phyloP scores from a whole-genome alignment of 768 basidiomycete species.

The Scleroderma bovista region DNA sequence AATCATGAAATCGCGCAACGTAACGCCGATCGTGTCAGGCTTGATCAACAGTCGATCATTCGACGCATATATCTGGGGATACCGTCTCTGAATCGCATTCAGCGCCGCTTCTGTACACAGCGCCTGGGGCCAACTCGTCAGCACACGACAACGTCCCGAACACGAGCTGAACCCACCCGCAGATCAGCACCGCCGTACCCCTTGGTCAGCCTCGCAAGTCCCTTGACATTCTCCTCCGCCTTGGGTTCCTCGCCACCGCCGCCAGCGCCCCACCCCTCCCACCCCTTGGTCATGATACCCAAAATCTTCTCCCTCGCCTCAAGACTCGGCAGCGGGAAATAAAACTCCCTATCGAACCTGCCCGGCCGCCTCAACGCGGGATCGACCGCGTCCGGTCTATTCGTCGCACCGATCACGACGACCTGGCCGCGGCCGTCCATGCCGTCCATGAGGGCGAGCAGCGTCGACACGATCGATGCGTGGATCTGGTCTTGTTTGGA shows the following conservation, averaged over 20 bases:
- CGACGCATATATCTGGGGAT: conserved; percentile 96
- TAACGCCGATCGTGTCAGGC: conserved; percentile 79
- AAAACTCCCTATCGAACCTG: conserved; percentile 96
- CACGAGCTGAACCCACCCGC: conserved; percentile 55
- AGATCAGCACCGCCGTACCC: conserved; percentile 98
- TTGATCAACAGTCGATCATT: conserved; percentile 78
- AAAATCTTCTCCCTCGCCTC: conserved; percentile 87
- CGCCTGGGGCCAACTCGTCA: conserved; percentile 44
- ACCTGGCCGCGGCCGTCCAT: conserved; percentile 99
- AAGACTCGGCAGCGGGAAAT: conserved; percentile 84
- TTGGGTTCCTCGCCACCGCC: conserved; percentile 14
- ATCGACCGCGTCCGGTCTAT: conserved; percentile 96
- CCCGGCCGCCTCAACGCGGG: conserved; percentile 92
- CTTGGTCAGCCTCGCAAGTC: conserved; percentile 85
- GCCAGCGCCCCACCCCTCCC: conserved; percentile 75
- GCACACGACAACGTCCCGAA: conserved; percentile 5
- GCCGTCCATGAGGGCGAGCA: conserved; percentile 97
- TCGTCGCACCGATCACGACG: conserved; percentile 96
- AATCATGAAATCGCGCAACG: conserved; percentile 93
- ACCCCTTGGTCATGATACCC: conserved; percentile 82
- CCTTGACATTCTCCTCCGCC: conserved; percentile 46
- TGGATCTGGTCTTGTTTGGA: conserved; percentile 99
- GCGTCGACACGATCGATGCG: conserved; percentile 93
- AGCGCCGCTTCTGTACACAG: conserved; percentile 95
- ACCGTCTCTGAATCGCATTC: conserved; percentile 92